A percentile compares a stretch with the other conserved stretches of the same genome.
These are phyloP conservation scores for Nidularia sp. DNA, from an alignment of 768 basidiomycete species.

Conservation along the genomic window DNA sequence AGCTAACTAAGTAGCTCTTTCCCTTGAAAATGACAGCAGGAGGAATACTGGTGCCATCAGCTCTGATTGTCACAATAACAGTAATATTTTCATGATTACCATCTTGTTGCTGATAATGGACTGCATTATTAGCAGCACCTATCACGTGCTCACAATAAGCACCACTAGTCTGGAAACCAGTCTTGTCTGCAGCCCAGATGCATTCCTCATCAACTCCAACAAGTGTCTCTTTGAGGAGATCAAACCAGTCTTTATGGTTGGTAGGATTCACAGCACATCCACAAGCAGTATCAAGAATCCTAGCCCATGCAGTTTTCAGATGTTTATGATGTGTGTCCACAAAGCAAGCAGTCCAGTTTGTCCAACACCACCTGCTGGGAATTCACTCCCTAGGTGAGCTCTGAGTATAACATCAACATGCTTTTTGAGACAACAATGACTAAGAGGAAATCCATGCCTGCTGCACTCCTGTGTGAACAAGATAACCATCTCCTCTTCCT, in stretches of 20 bases:
- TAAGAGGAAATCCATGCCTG: constrained; percentile 18
- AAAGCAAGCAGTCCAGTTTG: not conserved
- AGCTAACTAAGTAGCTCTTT: constrained; percentile 17
- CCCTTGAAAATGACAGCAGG: constrained; percentile 31
- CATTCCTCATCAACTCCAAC: not conserved
- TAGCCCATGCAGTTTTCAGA: not conserved
- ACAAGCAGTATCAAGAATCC: constrained; percentile 10
- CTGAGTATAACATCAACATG: constrained; percentile 14
- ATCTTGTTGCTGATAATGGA: constrained; percentile 26
- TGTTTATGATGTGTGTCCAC: not conserved
- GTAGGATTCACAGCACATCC: constrained; percentile 23
- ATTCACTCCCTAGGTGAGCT: constrained; percentile 5
- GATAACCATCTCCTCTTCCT: not conserved
- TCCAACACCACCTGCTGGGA: not conserved
- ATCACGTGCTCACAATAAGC: not conserved
- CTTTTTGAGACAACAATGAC: constrained; percentile 14
- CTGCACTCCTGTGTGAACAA: not conserved
- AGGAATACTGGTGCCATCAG: constrained; percentile 21
- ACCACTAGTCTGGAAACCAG: not conserved
- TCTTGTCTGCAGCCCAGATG: not conserved
- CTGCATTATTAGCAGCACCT: not conserved
- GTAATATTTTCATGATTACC: constrained; percentile 34
- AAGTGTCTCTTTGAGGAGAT: constrained; percentile 11
- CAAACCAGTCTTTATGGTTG: constrained; percentile 15
- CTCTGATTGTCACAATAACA: constrained; percentile 36